A percentile compares a stretch with the other conserved stretches of the same genome.
These are phyloP conservation scores for Stereocaulon alpinum DNA, from an alignment of 495 filamentous ascomycete genomes.

Conservation along the genomic window DNA sequence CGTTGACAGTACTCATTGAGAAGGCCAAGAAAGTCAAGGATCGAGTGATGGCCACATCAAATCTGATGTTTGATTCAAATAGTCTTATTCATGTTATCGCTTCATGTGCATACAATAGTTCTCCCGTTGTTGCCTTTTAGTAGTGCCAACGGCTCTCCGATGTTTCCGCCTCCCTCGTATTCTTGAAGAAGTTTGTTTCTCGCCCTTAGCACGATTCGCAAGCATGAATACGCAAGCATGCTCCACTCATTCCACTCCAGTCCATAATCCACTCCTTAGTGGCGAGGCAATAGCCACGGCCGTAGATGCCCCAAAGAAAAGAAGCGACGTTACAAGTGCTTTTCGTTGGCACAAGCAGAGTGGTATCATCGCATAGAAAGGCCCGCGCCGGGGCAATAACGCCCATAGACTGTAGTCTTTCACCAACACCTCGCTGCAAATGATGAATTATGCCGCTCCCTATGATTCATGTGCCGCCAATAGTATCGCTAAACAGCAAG, in stretches of 20 bases:
- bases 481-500: conserved; percentile 19
- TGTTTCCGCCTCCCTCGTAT: background rate
- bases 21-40: background rate
- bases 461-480: conserved; percentile 12
- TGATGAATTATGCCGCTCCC: conserved; percentile 16
- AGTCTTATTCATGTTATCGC: background rate
- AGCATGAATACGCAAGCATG: no score
- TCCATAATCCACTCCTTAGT: background rate
- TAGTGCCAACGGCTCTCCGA: background rate
- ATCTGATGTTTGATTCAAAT: background rate
- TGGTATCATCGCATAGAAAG: conserved; percentile 19
- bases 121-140: background rate
- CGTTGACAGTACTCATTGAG: background rate
- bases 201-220: no score
- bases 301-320: background rate
- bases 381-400: conserved; percentile 1
- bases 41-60: background rate
- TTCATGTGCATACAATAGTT: background rate
- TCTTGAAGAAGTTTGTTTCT: background rate
- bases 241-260: background rate
- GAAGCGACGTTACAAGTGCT: conserved; percentile 13
- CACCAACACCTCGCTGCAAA: background rate
- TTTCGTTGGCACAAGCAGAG: conserved; percentile 16
- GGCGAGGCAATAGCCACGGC: background rate
- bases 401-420: background rate